phyloP scores from a whole-genome alignment of 2,329 filamentous ascomycete genomes.

The Chaetomium strumarium region DNA sequence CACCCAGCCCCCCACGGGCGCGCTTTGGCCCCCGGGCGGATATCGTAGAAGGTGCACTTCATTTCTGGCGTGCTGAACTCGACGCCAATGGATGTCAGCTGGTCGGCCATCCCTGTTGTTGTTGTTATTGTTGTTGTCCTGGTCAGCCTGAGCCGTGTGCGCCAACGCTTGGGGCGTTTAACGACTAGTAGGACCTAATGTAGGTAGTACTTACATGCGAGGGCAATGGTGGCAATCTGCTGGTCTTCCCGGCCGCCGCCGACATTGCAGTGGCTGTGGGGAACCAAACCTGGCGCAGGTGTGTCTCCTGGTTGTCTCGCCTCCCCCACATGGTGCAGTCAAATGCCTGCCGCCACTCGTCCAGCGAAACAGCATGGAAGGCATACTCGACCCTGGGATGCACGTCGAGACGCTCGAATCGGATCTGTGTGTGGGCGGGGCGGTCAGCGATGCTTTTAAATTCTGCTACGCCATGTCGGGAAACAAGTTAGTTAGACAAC shows the following conservation, averaged over 20 bases:
- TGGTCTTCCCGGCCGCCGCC: slow-evolving; percentile 47
- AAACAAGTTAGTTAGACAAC: too few species aligned
- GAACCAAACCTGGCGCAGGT: slow-evolving; percentile 41
- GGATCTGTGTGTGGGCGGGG: neutral
- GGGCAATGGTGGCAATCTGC: slow-evolving; percentile 23
- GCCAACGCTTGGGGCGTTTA: too few species aligned
- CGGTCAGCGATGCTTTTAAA: too few species aligned
- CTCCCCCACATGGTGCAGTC: slow-evolving; percentile 26
- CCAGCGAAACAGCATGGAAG: slow-evolving; percentile 50
- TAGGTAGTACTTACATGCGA: slow-evolving; percentile 15
- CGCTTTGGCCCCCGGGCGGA: slow-evolving; percentile 8
- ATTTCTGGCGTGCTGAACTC: slow-evolving; percentile 23
- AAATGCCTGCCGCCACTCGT: slow-evolving; percentile 40
- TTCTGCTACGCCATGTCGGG: too few species aligned
- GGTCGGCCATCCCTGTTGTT: slow-evolving; percentile 24
- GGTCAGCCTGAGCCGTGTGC: too few species aligned
- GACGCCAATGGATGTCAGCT: slow-evolving; percentile 22
- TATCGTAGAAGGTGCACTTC: slow-evolving; percentile 20
- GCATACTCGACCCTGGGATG: slow-evolving; percentile 41
- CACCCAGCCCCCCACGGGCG: slow-evolving; percentile 21
- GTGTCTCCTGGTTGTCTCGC: neutral
- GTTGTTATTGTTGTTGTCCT: too few species aligned
- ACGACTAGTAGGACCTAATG: too few species aligned
- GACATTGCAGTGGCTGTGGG: slow-evolving; percentile 56
- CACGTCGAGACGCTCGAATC: slow-evolving; percentile 16